Conservation (phyloP, 345 rosid species). For the Draba incana region DNA sequence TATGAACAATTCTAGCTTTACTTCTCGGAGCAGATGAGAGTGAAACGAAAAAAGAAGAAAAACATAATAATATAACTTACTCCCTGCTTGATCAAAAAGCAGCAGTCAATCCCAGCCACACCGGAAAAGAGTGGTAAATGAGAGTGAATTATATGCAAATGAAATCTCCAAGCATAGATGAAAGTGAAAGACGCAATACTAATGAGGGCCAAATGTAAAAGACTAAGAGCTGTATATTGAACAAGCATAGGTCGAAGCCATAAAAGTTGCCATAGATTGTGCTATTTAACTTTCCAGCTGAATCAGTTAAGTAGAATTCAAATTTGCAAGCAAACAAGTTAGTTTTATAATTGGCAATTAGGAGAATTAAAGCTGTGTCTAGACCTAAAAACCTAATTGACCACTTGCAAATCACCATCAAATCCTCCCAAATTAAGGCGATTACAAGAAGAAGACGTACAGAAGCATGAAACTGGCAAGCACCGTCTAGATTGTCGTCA, state of each 20-base stretch:
- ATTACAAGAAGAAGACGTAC: conserved; percentile 42
- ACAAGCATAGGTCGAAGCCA: background rate
- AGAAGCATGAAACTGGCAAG: conserved; percentile 78
- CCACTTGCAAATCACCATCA: too few species aligned
- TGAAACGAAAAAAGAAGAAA: too few species aligned
- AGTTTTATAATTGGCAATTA: too few species aligned
- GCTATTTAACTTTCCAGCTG: too few species aligned
- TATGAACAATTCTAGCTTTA: conserved; percentile 18
- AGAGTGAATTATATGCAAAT: background rate
- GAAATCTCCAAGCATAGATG: background rate
- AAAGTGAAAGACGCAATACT: background rate
- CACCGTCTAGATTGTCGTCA: conserved; percentile 79
- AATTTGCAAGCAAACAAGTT: too few species aligned
- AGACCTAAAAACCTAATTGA: too few species aligned
- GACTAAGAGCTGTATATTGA: background rate
- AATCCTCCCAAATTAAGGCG: too few species aligned
- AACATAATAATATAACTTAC: conserved; percentile 47
- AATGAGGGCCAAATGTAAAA: background rate
- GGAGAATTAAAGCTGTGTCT: too few species aligned
- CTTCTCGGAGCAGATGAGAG: background rate
- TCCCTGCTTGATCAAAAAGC: conserved; percentile 55
- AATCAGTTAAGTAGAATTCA: too few species aligned
- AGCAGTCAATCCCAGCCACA: conserved; percentile 10
- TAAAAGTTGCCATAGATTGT: too few species aligned
- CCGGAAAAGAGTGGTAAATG: conserved; percentile 9